phyloP scores from a whole-genome alignment of 2,329 filamentous ascomycete species.

The Rachicladosporium sp. region DNA sequence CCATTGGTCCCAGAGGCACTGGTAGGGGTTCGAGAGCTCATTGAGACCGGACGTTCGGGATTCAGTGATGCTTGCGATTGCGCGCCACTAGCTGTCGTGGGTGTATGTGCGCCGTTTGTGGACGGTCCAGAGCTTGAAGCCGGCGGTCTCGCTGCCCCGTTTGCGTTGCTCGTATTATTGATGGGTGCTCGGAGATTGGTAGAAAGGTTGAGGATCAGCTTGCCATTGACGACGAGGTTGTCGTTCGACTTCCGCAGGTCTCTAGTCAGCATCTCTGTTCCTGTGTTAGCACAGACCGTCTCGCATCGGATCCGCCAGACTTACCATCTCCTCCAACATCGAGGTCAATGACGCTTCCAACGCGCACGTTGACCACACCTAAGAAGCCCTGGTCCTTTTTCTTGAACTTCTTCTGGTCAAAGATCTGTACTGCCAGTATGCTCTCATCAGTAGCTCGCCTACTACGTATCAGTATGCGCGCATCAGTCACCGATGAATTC shows the following conservation, averaged over 20 bases:
- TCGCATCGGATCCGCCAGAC: slow-evolving; percentile 18
- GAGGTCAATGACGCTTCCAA: slow-evolving; percentile 88
- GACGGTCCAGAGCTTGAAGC: slow-evolving; percentile 22
- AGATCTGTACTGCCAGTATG: slow-evolving; percentile 94
- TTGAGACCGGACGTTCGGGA: slow-evolving; percentile 16
- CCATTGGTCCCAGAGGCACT: slow-evolving; percentile 12
- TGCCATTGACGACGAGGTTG: slow-evolving; percentile 93
- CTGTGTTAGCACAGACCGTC: too few relatives aligned
- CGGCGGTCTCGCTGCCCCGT: slow-evolving; percentile 27
- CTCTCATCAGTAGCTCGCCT: slow-evolving; percentile 89
- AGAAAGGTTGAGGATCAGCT: slow-evolving; percentile 90
- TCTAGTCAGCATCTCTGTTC: slow-evolving; percentile 81
- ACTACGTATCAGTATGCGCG: slow-evolving; percentile 8
- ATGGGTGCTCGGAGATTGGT: slow-evolving; percentile 71
- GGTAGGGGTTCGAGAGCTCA: slow-evolving; percentile 13
- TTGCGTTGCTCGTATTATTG: slow-evolving; percentile 36
- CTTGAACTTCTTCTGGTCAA: slow-evolving; percentile 99
- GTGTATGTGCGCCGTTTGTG: slow-evolving; percentile 26
- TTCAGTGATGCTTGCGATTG: slow-evolving; percentile 23
- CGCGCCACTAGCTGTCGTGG: slow-evolving; percentile 29
- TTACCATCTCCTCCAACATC: slow-evolving; percentile 82
- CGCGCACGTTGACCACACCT: slow-evolving; percentile 91
- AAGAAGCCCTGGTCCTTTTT: slow-evolving; percentile 99
- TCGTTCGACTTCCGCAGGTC: slow-evolving; percentile 97
- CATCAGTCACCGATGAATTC: slow-evolving; percentile 1